phyloP scores from a whole-genome alignment of 495 filamentous ascomycete species.

The Trichoderma asperelloides region DNA sequence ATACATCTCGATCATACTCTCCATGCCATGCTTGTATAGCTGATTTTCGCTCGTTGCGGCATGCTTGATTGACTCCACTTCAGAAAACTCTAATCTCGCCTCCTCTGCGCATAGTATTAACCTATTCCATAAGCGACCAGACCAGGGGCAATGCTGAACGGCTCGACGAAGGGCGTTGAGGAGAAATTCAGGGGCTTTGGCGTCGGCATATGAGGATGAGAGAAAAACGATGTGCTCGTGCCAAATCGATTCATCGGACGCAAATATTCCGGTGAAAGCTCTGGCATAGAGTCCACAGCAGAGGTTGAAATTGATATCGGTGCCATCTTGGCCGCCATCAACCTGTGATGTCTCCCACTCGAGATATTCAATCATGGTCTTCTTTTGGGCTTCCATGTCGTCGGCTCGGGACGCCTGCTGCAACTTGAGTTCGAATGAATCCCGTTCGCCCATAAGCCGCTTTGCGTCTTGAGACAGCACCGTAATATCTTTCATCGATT shows the following conservation, averaged over 20 bases:
- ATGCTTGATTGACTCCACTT: conserved; percentile 84
- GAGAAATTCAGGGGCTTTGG: conserved; percentile 18
- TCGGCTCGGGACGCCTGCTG: conserved; percentile 47
- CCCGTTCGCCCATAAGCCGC: conserved; percentile 56
- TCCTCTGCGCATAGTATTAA: conserved; percentile 76
- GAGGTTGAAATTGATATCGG: conserved; percentile 43
- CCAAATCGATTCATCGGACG: conserved; percentile 64
- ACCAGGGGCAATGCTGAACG: conserved; percentile 85
- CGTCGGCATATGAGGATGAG: conserved; percentile 32
- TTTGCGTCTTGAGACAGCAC: conserved; percentile 59
- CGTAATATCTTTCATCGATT: conserved; percentile 64
- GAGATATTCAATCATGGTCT: conserved; percentile 64
- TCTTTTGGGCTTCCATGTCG: conserved; percentile 49
- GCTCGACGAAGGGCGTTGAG: conserved; percentile 54
- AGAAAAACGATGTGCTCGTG: conserved; percentile 73
- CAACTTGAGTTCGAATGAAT: conserved; percentile 62
- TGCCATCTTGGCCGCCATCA: conserved; percentile 35
- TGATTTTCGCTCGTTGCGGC: conserved; percentile 75
- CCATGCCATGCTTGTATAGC: conserved; percentile 62
- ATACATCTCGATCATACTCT: conserved; percentile 80
- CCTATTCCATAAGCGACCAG: conserved; percentile 80
- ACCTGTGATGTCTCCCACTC: conserved; percentile 68
- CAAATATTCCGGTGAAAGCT: conserved; percentile 55
- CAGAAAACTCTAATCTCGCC: conserved; percentile 61
- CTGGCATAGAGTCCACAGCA: conserved; percentile 72